Percentiles rank a stretch among this genome's conserved stretches.
Conservation (phyloP, 1,284 basidiomycete species). For the Trametes polyzona region DNA sequence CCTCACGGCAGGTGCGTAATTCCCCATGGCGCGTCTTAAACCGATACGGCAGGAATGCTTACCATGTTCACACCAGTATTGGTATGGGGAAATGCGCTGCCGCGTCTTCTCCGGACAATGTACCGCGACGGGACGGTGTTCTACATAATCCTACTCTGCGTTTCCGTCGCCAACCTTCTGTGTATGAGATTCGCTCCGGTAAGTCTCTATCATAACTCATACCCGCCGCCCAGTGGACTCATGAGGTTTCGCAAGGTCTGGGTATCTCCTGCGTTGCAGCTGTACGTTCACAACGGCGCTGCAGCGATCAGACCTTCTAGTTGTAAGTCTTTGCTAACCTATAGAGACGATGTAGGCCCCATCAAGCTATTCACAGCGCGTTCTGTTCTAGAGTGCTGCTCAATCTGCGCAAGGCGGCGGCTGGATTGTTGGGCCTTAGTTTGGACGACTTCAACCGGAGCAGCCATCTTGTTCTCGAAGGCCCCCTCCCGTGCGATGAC, state of each 20-base stretch:
- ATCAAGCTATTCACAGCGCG: background rate
- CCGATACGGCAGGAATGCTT: too few relatives aligned
- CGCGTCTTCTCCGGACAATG: background rate
- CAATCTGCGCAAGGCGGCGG: background rate
- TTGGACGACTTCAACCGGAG: background rate
- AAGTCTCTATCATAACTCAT: too few relatives aligned
- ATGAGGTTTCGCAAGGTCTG: background rate
- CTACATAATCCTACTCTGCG: background rate
- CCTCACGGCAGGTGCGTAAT: too few relatives aligned
- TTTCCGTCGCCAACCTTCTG: background rate
- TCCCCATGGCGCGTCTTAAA: too few relatives aligned
- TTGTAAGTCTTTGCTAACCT: background rate
- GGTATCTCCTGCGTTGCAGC: background rate
- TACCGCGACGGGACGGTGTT: background rate
- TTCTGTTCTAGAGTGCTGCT: constrained; percentile 4
- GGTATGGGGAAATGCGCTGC: too few relatives aligned
- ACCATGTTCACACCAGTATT: too few relatives aligned
- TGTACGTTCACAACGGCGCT: background rate
- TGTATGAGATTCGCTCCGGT: constrained; percentile 3
- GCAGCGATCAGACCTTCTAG: too few relatives aligned
- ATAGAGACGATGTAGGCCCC: background rate
- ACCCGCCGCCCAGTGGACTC: too few relatives aligned
- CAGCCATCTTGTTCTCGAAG: background rate
- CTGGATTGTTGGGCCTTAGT: background rate
- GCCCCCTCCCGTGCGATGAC: too few relatives aligned